Evolutionary conservation across 805 yeast genomes (phyloP), one percentile per base, ranked within the genome.

Genomic region (Kazachstania psychrophila): DNA sequence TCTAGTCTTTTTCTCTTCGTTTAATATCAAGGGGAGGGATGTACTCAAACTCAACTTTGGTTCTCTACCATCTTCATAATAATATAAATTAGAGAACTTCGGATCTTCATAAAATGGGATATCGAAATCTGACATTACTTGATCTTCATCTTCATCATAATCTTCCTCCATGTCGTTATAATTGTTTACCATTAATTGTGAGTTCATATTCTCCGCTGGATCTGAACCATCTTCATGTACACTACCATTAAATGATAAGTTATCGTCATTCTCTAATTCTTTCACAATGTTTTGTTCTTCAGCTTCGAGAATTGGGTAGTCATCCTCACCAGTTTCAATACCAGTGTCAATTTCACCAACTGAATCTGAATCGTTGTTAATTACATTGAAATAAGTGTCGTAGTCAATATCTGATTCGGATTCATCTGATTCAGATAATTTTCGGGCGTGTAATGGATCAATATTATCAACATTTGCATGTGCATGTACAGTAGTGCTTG

Each of bases 31-130:
- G n/a, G 62, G 61, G 17, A 56, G 37, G 16, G 58, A 53, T 14
- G 63, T 57, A 31, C 60, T 55, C 36, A 58, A 42, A 22, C 55
- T 50, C 24, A 58, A 35, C 23, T 53, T 52, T 17, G 60, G 61
- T 41, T 54, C 62, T 25, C 44, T 47, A n/a, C 48, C 51, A 39
- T 53, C 60, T 33, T 49, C 47, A 36, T 56, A 56, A 36, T 55
- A 57, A 33, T 57, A 49, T 13, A 58, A 39, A 35, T 51, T 55
- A 2, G 62, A 54, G 43, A 58, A 56, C 40, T 56, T 58, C 1
- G 66, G 60, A 45, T 65, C 69, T 43, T 65, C 69, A 43, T 63
- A 65, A 45, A 56, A 65, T 2, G 70, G 68, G 35, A 63, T 55
- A 42, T 56, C 58, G 32, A 63, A 64, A 28, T 55, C 64, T 9